Evolutionary conservation across 2,329 filamentous ascomycete genomes (phyloP).

Genomic region (Alternaria sp.): DNA sequence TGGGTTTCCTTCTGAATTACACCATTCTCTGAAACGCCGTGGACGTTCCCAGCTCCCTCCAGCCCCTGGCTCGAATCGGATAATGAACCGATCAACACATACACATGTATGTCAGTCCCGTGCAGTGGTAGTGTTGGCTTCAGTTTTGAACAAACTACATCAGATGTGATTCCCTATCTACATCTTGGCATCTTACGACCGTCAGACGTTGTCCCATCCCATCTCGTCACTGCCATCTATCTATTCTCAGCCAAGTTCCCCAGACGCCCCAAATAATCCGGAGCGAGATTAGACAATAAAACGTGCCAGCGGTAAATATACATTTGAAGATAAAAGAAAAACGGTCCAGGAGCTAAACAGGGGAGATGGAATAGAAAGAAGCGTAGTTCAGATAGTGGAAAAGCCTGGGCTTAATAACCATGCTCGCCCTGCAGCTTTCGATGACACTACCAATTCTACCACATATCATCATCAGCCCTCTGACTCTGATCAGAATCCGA

Average conservation of each 20-base stretch:
- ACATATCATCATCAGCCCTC: slow-evolving; percentile 50
- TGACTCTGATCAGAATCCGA: slow-evolving; percentile 42
- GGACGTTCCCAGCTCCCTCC: no score
- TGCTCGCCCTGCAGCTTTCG: background rate
- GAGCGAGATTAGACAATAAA: background rate
- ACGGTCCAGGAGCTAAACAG: background rate
- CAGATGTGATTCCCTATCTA: background rate
- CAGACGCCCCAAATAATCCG: background rate
- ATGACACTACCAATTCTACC: slow-evolving; percentile 32
- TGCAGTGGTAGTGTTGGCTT: no score
- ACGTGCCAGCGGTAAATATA: background rate
- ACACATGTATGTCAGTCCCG: no score
- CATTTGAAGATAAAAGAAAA: background rate
- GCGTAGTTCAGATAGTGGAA: background rate
- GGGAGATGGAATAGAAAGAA: background rate
- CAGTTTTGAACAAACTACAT: background rate
- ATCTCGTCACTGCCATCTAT: background rate
- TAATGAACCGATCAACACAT: no score
- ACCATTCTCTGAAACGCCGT: no score
- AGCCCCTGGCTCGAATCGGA: no score
- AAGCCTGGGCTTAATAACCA: slow-evolving; percentile 1
- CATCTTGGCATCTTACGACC: background rate
- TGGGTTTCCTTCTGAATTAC: no score
- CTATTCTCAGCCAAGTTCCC: background rate
- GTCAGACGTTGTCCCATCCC: background rate